Evolutionary conservation across 2,329 filamentous ascomycete species (phyloP).

Genomic region (Fusarium dimerum): DNA sequence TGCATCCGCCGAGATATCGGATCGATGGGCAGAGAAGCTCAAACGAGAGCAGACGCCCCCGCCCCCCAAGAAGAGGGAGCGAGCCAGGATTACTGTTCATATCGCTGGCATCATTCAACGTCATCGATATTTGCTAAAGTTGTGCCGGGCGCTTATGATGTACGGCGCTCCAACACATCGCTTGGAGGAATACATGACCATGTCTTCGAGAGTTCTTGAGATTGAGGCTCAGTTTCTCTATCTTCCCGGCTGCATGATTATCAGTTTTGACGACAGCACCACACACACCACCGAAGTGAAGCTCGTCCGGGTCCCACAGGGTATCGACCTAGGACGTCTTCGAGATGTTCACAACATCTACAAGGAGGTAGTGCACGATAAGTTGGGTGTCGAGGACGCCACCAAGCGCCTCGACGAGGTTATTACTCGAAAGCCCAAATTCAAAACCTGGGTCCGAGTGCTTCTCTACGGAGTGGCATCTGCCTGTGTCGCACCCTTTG

Average conservation of each 20-base stretch:
- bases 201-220: slow-evolving; percentile 85
- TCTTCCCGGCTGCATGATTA: slow-evolving; percentile 89
- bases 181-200: slow-evolving; percentile 87
- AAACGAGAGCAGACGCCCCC: slow-evolving; percentile 39
- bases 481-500: slow-evolving; percentile 75
- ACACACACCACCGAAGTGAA: slow-evolving; percentile 82
- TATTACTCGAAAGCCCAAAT: slow-evolving; percentile 48
- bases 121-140: slow-evolving; percentile 79
- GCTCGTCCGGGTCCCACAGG: slow-evolving; percentile 67
- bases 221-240: slow-evolving; percentile 90
- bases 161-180: slow-evolving; percentile 91
- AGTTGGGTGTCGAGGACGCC: slow-evolving; percentile 71
- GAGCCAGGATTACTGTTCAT: slow-evolving; percentile 53
- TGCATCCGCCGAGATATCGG: slow-evolving; percentile 46
- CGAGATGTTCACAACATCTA: slow-evolving; percentile 76
- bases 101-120: slow-evolving; percentile 72
- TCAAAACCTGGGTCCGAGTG: slow-evolving; percentile 56
- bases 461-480: slow-evolving; percentile 75
- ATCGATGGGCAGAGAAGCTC: slow-evolving; percentile 46
- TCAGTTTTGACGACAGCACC: slow-evolving; percentile 77
- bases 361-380: slow-evolving; percentile 79
- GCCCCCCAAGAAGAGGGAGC: slow-evolving; percentile 39
- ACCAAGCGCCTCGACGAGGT: slow-evolving; percentile 61
- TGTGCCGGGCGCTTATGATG: slow-evolving; percentile 84
- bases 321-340: slow-evolving; percentile 72